A percentile compares a stretch with the other conserved stretches of the same genome.
These are phyloP conservation scores for Pyrenochaeta sp. DNA, from an alignment of 2,329 filamentous ascomycete genomes.

Conservation along the genomic window DNA sequence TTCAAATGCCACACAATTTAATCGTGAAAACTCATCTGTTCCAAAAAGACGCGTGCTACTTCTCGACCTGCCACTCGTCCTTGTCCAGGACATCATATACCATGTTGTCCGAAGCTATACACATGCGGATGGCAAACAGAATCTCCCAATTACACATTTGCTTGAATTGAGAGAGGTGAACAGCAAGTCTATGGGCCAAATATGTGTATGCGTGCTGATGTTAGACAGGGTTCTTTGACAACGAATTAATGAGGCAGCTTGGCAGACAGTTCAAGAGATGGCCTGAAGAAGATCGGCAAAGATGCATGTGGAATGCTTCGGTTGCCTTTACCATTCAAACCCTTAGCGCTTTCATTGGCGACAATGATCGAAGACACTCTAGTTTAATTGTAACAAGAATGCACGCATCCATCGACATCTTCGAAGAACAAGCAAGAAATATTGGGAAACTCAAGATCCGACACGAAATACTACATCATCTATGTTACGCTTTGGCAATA, in stretches of 20 bases:
- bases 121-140: no score
- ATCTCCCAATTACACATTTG: no score
- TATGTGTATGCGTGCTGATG: no score
- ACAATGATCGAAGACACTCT: neutral
- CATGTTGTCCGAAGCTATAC: neutral
- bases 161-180: no score
- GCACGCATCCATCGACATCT: conserved; percentile 3
- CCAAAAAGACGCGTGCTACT: neutral
- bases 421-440: neutral
- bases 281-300: neutral
- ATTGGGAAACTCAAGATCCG: neutral
- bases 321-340: neutral
- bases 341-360: neutral
- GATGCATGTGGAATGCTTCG: neutral
- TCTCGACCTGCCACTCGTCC: conserved; percentile 7
- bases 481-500: neutral
- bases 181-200: no score
- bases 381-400: neutral
- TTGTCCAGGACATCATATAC: conserved; percentile 6
- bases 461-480: neutral
- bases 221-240: neutral
- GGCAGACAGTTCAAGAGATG: neutral
- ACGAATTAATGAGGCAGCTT: neutral
- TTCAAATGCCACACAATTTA: neutral
- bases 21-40: neutral